phyloP scores from a whole-genome alignment of 257 asterid genomes.

The Lycium ferocissimum region DNA sequence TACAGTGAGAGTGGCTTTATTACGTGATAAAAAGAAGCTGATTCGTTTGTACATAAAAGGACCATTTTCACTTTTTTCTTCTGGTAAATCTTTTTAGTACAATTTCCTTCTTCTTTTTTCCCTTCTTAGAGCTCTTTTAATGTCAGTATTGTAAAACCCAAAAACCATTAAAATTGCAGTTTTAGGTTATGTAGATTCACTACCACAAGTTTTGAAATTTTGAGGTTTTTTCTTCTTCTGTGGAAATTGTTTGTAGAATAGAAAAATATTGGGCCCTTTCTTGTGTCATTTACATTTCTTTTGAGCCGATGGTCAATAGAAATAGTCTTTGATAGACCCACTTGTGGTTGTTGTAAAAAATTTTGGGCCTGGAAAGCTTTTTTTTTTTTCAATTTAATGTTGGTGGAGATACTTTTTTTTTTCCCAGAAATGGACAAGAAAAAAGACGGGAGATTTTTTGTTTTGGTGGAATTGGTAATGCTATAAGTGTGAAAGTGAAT shows the following conservation, averaged over 20 bases:
- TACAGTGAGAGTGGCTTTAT: constrained; percentile 16
- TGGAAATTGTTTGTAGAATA: too few species aligned
- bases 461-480: neutral
- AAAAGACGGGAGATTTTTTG: neutral
- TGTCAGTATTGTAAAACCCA: constrained; percentile 23
- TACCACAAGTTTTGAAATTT: neutral
- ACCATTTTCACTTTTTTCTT: neutral
- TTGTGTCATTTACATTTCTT: too few species aligned
- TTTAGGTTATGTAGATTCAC: neutral
- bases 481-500: neutral
- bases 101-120: neutral
- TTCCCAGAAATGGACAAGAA: constrained; percentile 1
- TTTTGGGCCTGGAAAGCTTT: too few species aligned
- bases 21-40: neutral
- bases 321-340: too few species aligned
- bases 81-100: neutral
- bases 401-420: neutral
- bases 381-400: neutral
- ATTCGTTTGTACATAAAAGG: constrained; percentile 20
- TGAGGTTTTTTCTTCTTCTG: too few species aligned
- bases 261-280: neutral
- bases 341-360: neutral
- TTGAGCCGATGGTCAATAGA: too few species aligned
- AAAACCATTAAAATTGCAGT: neutral
- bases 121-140: too few species aligned